Evolutionary conservation across 2,329 filamentous ascomycete species (phyloP).

Genomic region (Rhinocladiella similis): DNA sequence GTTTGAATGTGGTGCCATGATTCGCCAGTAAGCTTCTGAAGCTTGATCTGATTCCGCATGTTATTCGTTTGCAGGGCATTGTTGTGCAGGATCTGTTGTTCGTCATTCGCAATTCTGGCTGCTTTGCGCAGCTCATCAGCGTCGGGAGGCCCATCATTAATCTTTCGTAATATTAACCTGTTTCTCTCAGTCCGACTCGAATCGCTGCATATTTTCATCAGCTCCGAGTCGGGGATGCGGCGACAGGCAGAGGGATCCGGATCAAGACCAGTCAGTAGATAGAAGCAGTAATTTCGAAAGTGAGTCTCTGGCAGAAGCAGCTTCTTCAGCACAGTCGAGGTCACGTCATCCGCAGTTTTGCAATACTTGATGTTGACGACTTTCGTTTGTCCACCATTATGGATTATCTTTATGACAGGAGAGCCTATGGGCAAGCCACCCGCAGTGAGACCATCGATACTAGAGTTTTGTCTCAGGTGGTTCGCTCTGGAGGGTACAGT

Average conservation of each 20-base stretch:
- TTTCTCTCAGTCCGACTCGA: constrained; percentile 82
- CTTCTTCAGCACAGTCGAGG: constrained; percentile 84
- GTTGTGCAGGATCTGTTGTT: constrained; percentile 72
- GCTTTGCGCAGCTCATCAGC: constrained; percentile 83
- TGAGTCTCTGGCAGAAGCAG: constrained; percentile 86
- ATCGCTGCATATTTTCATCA: constrained; percentile 89
- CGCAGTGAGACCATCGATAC: constrained; percentile 82
- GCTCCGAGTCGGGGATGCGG: constrained; percentile 78
- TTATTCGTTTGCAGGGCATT: constrained; percentile 63
- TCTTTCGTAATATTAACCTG: constrained; percentile 84
- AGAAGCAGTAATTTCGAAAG: constrained; percentile 95
- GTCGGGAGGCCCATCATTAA: constrained; percentile 88
- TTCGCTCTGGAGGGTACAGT: constrained; percentile 61
- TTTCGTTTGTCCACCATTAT: constrained; percentile 85
- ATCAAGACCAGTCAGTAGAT: constrained; percentile 82
- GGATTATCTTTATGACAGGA: constrained; percentile 89
- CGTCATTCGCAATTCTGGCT: constrained; percentile 84
- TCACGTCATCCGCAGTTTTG: constrained; percentile 88
- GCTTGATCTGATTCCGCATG: constrained; percentile 79
- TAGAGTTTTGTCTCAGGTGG: constrained; percentile 79
- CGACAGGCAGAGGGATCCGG: constrained; percentile 79
- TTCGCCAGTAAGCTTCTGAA: constrained; percentile 86
- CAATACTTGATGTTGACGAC: constrained; percentile 92
- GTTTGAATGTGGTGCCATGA: constrained; percentile 82
- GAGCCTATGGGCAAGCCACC: constrained; percentile 82